Conservation (phyloP, 2,329 filamentous ascomycete genomes). For the Cadophora gregata region DNA sequence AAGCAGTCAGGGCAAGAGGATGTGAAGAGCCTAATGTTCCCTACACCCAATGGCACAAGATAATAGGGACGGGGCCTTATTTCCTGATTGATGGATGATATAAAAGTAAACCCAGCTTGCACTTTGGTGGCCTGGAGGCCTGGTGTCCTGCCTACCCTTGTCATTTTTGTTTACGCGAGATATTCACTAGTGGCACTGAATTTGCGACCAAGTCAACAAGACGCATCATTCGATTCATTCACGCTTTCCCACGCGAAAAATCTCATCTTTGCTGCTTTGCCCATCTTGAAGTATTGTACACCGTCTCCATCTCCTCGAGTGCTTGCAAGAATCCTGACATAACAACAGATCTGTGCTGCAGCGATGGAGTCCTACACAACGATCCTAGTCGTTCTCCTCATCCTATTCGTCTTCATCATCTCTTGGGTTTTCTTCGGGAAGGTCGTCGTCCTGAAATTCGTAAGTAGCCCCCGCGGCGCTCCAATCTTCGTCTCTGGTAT, state of each 20-base stretch:
- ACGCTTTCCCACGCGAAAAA: background rate
- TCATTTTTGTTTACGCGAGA: background rate
- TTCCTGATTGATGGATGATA: background rate
- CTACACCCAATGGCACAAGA: background rate
- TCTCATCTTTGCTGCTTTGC: background rate
- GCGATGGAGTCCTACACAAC: constrained; percentile 14
- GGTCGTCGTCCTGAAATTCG: constrained; percentile 16
- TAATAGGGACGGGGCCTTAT: background rate
- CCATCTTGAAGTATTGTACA: background rate
- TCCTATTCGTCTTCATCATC: constrained; percentile 14
- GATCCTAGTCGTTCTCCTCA: constrained; percentile 14
- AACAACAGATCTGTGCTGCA: background rate
- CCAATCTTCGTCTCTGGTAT: background rate
- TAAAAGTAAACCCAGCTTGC: no score
- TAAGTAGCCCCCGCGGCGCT: background rate
- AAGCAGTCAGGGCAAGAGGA: background rate
- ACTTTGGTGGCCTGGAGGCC: background rate
- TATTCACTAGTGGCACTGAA: background rate
- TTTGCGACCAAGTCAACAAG: background rate
- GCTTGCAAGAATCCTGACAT: background rate
- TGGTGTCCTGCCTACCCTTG: background rate
- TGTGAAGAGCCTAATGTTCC: background rate
- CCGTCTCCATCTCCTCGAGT: background rate
- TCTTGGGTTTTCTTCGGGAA: constrained; percentile 20
- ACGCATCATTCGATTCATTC: background rate